These are phyloP conservation scores for Pyronema omphalodes DNA, from an alignment of 495 filamentous ascomycete genomes.

Conservation along the genomic window DNA sequence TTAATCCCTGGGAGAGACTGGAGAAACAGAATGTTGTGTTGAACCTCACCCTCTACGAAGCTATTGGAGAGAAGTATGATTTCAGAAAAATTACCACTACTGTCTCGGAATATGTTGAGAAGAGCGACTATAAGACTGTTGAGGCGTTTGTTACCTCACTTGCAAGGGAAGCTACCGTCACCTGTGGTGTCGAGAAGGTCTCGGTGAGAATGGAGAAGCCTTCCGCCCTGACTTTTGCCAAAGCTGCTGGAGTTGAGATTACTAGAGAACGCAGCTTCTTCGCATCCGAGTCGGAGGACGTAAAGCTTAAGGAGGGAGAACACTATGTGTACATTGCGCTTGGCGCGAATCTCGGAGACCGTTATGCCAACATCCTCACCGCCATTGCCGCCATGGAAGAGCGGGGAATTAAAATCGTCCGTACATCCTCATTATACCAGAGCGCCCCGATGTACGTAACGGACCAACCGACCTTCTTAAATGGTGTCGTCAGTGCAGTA, in stretches of 20 bases:
- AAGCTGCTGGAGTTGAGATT: constrained; percentile 38
- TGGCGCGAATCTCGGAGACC: constrained; percentile 85
- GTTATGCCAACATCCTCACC: constrained; percentile 59
- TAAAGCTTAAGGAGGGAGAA: constrained; percentile 12
- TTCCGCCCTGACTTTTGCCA: constrained; percentile 38
- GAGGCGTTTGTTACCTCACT: constrained; percentile 38
- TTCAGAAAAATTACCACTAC: constrained; percentile 12
- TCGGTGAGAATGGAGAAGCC: constrained; percentile 40
- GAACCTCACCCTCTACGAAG: constrained; percentile 27
- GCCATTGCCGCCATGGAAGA: constrained; percentile 60
- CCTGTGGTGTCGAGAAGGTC: constrained; percentile 34
- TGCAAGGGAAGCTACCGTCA: constrained; percentile 34
- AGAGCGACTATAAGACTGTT: constrained; percentile 36
- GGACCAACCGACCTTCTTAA: constrained; percentile 74
- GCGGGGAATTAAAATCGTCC: constrained; percentile 48
- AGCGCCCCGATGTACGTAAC: constrained; percentile 91
- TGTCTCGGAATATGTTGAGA: constrained; percentile 32
- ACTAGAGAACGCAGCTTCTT: constrained; percentile 35
- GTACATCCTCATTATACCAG: constrained; percentile 82
- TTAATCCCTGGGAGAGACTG: constrained; percentile 39
- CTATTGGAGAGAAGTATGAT: constrained; percentile 11
- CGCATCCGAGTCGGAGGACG: constrained; percentile 14
- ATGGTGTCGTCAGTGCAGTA: constrained; percentile 83
- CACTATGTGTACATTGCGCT: constrained; percentile 66
- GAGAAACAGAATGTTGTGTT: constrained; percentile 40